Base-by-base conservation (phyloP, 495 filamentous ascomycete genomes). In the Venustampulla echinocandica region DNA sequence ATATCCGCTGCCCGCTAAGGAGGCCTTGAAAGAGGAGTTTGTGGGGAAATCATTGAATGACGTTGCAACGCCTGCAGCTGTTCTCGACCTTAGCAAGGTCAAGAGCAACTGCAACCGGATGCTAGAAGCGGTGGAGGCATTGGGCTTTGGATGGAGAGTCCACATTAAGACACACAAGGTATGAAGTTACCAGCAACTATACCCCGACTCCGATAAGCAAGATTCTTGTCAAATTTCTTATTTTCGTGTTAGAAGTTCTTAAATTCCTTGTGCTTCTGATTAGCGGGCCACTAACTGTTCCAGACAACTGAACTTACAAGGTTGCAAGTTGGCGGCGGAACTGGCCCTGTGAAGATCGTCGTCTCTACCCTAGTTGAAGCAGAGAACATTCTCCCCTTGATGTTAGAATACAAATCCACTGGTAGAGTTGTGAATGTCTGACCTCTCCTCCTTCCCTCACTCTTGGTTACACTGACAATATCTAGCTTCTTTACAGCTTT, bases 101-200 rank as follows among this genome's bases (percentile, higher is more conserved):
- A 65, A 71, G 23, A 66, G 68, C 13, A 90, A 93, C 57, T 94
- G 87, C 61, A 61, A 69, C 46, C 66, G 76, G 40, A 90, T 95
- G 82, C 74, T 87, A 11, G 64, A 79, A 40, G 77, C 83, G 0
- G 70, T 74, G 3, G 56, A 70, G 35, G 52, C 59, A 25, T 68
- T 90, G 3, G 70, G 69, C 1, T 67, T 90, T 18, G 74, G 72
- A 19, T 93, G 89, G 67, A 67, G 88, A 44, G 79, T 84, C 4
- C 88, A 95, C 62, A 79, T 92, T 44, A 94, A 94, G 56, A 85
- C 85, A 18, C 88, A 94, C 59, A 95, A 94, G 65, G 86, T 82
- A 59, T 38, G 57, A 43, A 39, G 7, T 5, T 7, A 7, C 27
- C n/a, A 30, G 27, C n/a, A n/a, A 30, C 7, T 7, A 7, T 30